Base-by-base conservation (phyloP, 192 early-diverging fungal species). In the Gigaspora rosea region DNA sequence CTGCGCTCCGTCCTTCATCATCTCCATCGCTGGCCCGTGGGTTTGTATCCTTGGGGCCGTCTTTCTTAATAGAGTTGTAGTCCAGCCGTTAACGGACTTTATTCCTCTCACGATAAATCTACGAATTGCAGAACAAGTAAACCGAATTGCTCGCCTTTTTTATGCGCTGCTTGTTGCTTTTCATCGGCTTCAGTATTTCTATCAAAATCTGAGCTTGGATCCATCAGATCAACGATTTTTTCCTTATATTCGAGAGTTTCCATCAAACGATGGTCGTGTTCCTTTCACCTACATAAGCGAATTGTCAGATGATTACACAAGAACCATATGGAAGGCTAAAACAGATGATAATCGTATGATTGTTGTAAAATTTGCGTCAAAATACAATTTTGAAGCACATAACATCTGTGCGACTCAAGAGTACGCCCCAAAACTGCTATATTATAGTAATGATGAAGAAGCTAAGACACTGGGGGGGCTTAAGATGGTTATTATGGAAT, bases 121-220 rank as follows among this genome's bases (percentile, higher is more conserved):
- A 36, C 52, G 33, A 54, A 15, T 20, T 32, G 6, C 13, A 33
- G 22, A 71, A 27, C 8, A 71, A 33, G 70, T 71, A 4, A 35
- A 36, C 22, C 70, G 70, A 16, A 56, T 71, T 71, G 20, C 70
- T 71, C 70, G 70, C 3, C 20, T 71, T 36, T 35, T 71, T 51
- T 13, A 54, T 20, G 48, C 70, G 3, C 22, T 71, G 10, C 9
- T 3, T 27, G 6, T 32, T 71, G 70, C 70, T 16, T 54, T 71
- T 12, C 3, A 13, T 27, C 65, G 27, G 15, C 65, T 67, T 11
- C 35, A 11, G 16, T 12, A 16, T 16, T 67, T 67, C 27, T 67
- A 67, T 27, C 35, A 67, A 47, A 67, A 67, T 48, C n/a, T 67
- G 16, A 48, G 46, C 1, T 67, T 48, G 7, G 3, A 11, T 15